These are phyloP conservation scores for Leptosphaerulina australis DNA, from an alignment of 2,329 filamentous ascomycete species.

Conservation along the genomic window DNA sequence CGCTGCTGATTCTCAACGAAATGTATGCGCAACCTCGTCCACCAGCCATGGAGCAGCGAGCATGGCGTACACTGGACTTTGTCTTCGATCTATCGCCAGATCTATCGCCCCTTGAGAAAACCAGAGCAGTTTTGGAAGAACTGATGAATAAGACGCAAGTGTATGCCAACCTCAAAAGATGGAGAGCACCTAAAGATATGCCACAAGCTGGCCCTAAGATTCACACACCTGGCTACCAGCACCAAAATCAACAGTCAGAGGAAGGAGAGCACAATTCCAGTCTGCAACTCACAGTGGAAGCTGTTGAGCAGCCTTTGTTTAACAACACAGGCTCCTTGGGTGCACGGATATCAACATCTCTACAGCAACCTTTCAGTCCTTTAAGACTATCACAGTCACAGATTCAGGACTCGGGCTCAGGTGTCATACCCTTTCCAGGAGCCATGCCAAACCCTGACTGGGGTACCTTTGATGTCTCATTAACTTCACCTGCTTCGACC, in stretches of 20 bases:
- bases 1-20: constrained; percentile 71
- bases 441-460: constrained; percentile 36
- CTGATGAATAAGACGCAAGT: constrained; percentile 65
- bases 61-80: constrained; percentile 75
- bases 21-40: constrained; percentile 65
- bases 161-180: constrained; percentile 65
- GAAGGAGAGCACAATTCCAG: constrained; percentile 8
- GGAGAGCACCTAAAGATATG: constrained; percentile 59
- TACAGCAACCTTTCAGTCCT: not conserved
- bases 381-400: constrained; percentile 4
- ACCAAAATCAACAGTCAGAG: constrained; percentile 16
- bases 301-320: constrained; percentile 1
- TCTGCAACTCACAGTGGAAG: constrained; percentile 4
- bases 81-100: constrained; percentile 67
- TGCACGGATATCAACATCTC: constrained; percentile 12
- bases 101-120: constrained; percentile 63
- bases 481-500: constrained; percentile 2
- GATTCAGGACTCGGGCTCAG: not conserved
- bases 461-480: constrained; percentile 30
- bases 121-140: constrained; percentile 65
- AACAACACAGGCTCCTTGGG: not conserved
- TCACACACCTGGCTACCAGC: constrained; percentile 38
- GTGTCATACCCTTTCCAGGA: constrained; percentile 24
- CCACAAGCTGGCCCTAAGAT: constrained; percentile 38
- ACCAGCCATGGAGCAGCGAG: constrained; percentile 64